phyloP scores from a whole-genome alignment of 495 filamentous ascomycete genomes.

The Tetracladium setigerum region DNA sequence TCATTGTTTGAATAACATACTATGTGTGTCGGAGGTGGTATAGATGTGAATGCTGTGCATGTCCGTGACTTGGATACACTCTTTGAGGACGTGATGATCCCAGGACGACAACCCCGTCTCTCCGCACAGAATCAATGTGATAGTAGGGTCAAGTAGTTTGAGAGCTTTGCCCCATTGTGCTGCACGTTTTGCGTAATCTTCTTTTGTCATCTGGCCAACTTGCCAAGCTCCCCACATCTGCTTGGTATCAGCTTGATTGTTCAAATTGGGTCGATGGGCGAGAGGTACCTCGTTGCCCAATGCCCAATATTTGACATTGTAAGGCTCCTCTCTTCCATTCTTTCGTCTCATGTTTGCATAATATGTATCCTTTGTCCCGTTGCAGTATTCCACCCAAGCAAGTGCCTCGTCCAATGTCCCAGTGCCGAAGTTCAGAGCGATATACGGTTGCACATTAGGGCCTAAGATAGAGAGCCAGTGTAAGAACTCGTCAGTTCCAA shows the following conservation, averaged over 20 bases:
- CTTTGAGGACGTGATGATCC: slow-evolving; percentile 64
- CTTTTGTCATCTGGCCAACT: slow-evolving; percentile 64
- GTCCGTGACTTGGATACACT: slow-evolving; percentile 59
- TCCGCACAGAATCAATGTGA: slow-evolving; percentile 64
- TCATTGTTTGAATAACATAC: too few relatives aligned
- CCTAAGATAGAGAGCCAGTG: slow-evolving; percentile 63
- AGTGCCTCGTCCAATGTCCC: slow-evolving; percentile 69
- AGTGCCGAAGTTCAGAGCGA: slow-evolving; percentile 71
- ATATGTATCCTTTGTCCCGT: slow-evolving; percentile 61
- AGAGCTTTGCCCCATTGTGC: slow-evolving; percentile 77
- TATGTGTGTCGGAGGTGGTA: slow-evolving; percentile 43
- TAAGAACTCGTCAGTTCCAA: slow-evolving; percentile 78
- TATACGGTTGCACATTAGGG: slow-evolving; percentile 56
- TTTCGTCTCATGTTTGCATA: slow-evolving; percentile 70
- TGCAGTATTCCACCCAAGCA: slow-evolving; percentile 79
- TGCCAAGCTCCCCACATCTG: slow-evolving; percentile 74
- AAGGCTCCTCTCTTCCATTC: slow-evolving; percentile 65
- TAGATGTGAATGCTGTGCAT: slow-evolving; percentile 65
- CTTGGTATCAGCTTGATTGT: slow-evolving; percentile 30
- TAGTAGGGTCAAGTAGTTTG: slow-evolving; percentile 62
- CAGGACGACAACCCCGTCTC: slow-evolving; percentile 59
- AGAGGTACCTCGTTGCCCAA: slow-evolving; percentile 55
- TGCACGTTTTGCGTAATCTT: slow-evolving; percentile 69
- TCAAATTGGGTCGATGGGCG: slow-evolving; percentile 1
- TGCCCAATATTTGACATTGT: slow-evolving; percentile 56